phyloP scores from a whole-genome alignment of 2,329 filamentous ascomycete genomes.

The Blastomyces silverae region DNA sequence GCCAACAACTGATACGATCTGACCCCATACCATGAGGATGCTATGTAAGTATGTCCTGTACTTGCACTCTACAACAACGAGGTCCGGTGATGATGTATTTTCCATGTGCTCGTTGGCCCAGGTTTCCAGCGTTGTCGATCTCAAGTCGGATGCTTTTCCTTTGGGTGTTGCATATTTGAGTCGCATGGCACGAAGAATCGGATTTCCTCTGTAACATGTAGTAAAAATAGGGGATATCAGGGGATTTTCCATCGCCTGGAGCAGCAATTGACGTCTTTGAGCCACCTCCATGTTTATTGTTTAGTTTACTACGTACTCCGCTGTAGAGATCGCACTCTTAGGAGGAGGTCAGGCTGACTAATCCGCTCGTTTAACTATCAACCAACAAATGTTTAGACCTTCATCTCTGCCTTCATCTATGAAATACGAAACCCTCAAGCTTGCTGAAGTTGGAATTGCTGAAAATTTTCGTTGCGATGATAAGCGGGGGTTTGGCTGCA shows the following conservation, averaged over 20 bases:
- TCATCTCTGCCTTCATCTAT: too few species aligned
- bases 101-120: background rate
- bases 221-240: background rate
- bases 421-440: background rate
- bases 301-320: too few species aligned
- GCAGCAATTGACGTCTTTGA: too few species aligned
- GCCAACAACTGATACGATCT: background rate
- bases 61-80: background rate
- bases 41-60: background rate
- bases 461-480: background rate
- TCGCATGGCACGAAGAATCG: background rate
- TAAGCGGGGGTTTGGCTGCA: background rate
- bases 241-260: background rate
- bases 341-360: too few species aligned
- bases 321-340: too few species aligned
- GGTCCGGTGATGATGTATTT: background rate
- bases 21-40: background rate
- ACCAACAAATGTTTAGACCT: too few species aligned
- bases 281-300: too few species aligned
- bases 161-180: constrained; percentile 5
- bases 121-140: background rate
- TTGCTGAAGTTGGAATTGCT: background rate
- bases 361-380: too few species aligned
- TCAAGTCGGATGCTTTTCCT: background rate
- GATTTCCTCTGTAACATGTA: background rate